These are phyloP conservation scores for Schizophyllum amplum DNA, from an alignment of 1,284 basidiomycete genomes.

Conservation along the genomic window DNA sequence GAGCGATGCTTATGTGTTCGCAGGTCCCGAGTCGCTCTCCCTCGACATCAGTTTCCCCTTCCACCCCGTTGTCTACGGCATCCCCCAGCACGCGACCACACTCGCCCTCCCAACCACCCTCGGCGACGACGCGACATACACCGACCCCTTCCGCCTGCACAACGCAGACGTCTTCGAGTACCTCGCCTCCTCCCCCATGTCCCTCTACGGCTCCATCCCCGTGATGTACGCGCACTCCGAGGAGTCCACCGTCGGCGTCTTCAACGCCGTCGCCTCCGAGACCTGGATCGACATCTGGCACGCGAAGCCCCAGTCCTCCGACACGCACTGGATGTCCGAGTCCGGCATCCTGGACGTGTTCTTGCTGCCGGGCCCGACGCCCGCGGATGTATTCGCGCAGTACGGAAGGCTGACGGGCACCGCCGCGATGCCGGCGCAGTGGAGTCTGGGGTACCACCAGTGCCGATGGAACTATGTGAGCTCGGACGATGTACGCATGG, in stretches of 20 bases:
- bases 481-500: slow-evolving; percentile 83
- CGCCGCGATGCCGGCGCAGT: slow-evolving; percentile 82
- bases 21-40: slow-evolving; percentile 78
- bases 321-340: slow-evolving; percentile 96
- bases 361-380: slow-evolving; percentile 84
- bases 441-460: slow-evolving; percentile 94
- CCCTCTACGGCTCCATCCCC: slow-evolving; percentile 89
- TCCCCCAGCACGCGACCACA: slow-evolving; percentile 93
- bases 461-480: slow-evolving; percentile 98
- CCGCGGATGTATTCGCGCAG: slow-evolving; percentile 76
- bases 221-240: slow-evolving; percentile 88
- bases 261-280: slow-evolving; percentile 89
- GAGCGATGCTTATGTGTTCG: not conserved
- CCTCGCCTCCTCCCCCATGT: slow-evolving; percentile 83
- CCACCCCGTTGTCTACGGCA: slow-evolving; percentile 86
- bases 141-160: slow-evolving; percentile 91
- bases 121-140: slow-evolving; percentile 62
- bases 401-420: slow-evolving; percentile 84
- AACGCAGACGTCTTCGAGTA: slow-evolving; percentile 99
- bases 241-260: slow-evolving; percentile 82
- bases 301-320: slow-evolving; percentile 52
- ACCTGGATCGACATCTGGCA: slow-evolving; percentile 92
- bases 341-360: slow-evolving; percentile 94
- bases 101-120: slow-evolving; percentile 83
- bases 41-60: slow-evolving; percentile 92